phyloP scores from a whole-genome alignment of 2,329 filamentous ascomycete species.

The Cladosporium sp. region DNA sequence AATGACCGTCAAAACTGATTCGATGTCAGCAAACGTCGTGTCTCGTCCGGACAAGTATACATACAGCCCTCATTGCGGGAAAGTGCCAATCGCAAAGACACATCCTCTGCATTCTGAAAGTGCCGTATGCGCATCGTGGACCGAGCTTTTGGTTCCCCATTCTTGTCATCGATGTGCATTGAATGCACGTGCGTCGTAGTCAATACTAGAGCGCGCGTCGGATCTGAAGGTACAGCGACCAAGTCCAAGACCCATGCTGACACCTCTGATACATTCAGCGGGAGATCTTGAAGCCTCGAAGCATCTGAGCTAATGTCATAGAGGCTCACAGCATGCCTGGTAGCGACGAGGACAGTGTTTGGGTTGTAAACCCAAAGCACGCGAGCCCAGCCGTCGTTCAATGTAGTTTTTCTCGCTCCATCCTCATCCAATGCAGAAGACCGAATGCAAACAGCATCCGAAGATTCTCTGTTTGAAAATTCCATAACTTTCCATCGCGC shows the following conservation, averaged over 20 bases:
- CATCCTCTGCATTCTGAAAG: constrained; percentile 51
- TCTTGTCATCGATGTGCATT: constrained; percentile 15
- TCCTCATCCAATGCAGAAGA: constrained; percentile 21
- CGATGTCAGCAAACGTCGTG: too few relatives aligned
- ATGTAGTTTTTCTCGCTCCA: constrained; percentile 32
- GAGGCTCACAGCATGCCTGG: constrained; percentile 38
- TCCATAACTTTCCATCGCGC: constrained; percentile 69
- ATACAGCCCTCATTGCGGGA: too few relatives aligned
- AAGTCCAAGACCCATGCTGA: constrained; percentile 56
- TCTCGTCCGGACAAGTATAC: too few relatives aligned
- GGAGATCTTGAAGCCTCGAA: constrained; percentile 23
- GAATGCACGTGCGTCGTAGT: constrained; percentile 47
- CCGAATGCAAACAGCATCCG: constrained; percentile 2
- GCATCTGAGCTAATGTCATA: constrained; percentile 29
- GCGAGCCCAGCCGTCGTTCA: constrained; percentile 48
- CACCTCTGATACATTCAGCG: constrained; percentile 26
- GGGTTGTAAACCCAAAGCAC: constrained; percentile 46
- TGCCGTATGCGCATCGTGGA: constrained; percentile 49
- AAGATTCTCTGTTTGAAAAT: constrained; percentile 32
- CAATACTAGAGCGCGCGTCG: constrained; percentile 54
- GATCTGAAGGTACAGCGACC: constrained; percentile 43
- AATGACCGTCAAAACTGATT: constrained; percentile 15
- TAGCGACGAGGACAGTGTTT: constrained; percentile 51
- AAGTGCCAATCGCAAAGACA: constrained; percentile 40
- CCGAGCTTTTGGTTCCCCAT: constrained; percentile 29